Evolutionary conservation across 306 rosid genomes (phyloP).

Genomic region (Lithocarpus polystachyus): DNA sequence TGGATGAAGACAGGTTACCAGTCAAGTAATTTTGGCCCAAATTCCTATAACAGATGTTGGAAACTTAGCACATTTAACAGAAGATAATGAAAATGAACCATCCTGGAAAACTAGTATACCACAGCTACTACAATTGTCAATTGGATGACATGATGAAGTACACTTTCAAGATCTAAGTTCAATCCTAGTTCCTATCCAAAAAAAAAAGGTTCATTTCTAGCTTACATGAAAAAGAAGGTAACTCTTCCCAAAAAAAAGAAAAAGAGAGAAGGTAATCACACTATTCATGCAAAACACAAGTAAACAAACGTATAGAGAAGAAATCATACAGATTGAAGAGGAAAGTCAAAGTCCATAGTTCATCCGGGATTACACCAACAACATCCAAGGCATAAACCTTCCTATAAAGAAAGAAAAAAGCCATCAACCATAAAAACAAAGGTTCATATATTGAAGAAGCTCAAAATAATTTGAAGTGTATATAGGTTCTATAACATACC

Average conservation of each 20-base stretch:
- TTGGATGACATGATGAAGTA: neutral
- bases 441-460: neutral
- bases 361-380: no score
- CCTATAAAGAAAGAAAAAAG: neutral
- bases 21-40: no score
- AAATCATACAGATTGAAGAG: no score
- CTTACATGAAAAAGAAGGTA: no score
- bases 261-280: neutral
- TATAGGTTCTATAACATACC: neutral
- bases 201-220: no score
- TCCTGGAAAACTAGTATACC: no score
- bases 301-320: neutral
- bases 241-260: no score
- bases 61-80: no score
- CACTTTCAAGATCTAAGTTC: neutral
- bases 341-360: no score
- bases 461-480: neutral
- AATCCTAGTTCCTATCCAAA: neutral
- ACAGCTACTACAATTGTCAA: neutral
- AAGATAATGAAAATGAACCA: no score
- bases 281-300: neutral
- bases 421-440: neutral
- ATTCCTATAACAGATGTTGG: no score
- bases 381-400: neutral
- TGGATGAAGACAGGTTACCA: constrained; percentile 59